phyloP scores from a whole-genome alignment of 768 basidiomycete genomes.

The Mycena vitilis region DNA sequence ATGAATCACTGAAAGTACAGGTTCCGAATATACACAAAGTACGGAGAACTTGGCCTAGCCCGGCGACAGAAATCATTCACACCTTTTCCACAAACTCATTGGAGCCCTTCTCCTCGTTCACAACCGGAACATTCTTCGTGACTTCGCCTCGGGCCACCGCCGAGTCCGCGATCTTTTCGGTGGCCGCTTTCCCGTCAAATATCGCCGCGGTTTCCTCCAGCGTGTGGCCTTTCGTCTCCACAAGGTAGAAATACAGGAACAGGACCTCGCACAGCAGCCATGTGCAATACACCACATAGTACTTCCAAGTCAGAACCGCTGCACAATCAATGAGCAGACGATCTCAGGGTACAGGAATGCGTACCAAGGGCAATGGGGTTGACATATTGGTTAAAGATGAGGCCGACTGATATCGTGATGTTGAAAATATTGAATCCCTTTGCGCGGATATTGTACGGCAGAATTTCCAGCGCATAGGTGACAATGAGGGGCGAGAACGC shows the following conservation, averaged over 20 bases:
- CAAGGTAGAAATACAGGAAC: constrained; percentile 72
- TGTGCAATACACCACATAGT: constrained; percentile 80
- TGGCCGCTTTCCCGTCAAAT: constrained; percentile 77
- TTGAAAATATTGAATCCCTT: constrained; percentile 89
- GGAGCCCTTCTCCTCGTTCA: constrained; percentile 50
- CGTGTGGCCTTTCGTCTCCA: constrained; percentile 79
- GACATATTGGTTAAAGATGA: constrained; percentile 91
- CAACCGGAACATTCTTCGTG: constrained; percentile 29
- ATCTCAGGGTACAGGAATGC: neutral
- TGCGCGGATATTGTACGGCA: constrained; percentile 85
- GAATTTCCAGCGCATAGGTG: constrained; percentile 89
- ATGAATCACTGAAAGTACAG: too few relatives aligned
- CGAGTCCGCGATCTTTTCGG: constrained; percentile 48
- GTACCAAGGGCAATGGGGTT: constrained; percentile 80
- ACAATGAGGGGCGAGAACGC: constrained; percentile 90
- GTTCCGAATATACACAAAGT: too few relatives aligned
- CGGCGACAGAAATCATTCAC: neutral
- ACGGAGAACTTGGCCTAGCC: too few relatives aligned
- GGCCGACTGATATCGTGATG: constrained; percentile 79
- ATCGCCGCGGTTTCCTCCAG: constrained; percentile 85
- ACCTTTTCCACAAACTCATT: constrained; percentile 15
- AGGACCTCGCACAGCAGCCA: constrained; percentile 74
- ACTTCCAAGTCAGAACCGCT: constrained; percentile 71
- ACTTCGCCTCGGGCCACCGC: constrained; percentile 39
- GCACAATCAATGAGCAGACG: constrained; percentile 37